Evolutionary conservation across 495 filamentous ascomycete genomes (phyloP), one percentile per base, ranked within the genome.

Genomic region (Neurospora sp.): DNA sequence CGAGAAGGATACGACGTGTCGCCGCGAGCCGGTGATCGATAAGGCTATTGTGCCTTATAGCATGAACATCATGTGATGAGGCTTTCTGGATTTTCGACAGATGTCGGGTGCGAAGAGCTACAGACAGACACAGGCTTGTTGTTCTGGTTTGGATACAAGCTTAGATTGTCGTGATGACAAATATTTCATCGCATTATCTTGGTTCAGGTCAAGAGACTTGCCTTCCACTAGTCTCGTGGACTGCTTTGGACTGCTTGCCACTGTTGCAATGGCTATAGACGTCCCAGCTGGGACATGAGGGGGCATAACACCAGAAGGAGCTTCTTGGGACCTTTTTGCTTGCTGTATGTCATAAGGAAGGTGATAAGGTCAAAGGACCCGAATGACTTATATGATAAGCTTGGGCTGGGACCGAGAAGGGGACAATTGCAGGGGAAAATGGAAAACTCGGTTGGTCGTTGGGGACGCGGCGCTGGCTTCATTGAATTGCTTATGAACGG

Each of bases 21-120:
- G 86, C 70, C 77, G 82, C 69, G 77, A 80, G 40, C 86, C 85
- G 7, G 81, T 85, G 44, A 85, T 89, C 70, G 87, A 89, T 73
- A 88, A 88, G 78, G 86, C 85, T n/a, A 83, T 87, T 70, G 85
- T 87, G 70, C 84, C 85, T 8, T 87, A 85, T 73, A 79, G 76
- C 38, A 83, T 80, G 76, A 78, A 66, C 4, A 66, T 66, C 54
- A 31, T 31, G 54, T 66, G 27, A 62, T 12, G 54, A 59, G 20
- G 20, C 48, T 8, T 31, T 31, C 2, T 31, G 54, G 12, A 6
- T 11, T 16, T 31, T 8, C 11, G 10, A 20, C n/a, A 48, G n/a
- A 10, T 5, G 10, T 59, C 23, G 5, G 10, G 12, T 62, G 11
- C 11, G 23, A 37, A 66, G 27, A 18, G 14, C 14, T 66, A 16